A percentile compares a stretch with the other conserved stretches of the same genome.
Evolutionary conservation across 768 basidiomycete genomes (phyloP).

Genomic region (Piloderma croceum): DNA sequence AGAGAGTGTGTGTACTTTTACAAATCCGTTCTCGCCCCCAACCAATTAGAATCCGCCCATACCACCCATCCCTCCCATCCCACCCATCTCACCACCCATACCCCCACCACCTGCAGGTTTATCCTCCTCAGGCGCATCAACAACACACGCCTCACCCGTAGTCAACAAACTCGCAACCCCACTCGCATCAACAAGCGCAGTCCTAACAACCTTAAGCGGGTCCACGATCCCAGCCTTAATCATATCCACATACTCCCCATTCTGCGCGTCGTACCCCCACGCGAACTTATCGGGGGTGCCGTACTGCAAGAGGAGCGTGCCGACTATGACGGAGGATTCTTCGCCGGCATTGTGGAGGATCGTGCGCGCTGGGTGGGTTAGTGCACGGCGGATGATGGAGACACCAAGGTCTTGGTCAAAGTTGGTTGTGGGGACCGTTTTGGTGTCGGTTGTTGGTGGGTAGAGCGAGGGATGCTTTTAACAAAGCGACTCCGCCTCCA

Average conservation of each 20-base stretch:
- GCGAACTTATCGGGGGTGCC: no score
- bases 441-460: conserved; percentile 50
- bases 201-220: no score
- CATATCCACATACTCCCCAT: conserved; percentile 94
- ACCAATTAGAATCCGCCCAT: conserved; percentile 57
- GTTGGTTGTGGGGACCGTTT: conserved; percentile 75
- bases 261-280: conserved; percentile 87
- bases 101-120: conserved; percentile 37
- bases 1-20: no score
- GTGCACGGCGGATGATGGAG: conserved; percentile 82
- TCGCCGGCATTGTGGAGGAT: conserved; percentile 94
- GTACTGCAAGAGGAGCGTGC: conserved; percentile 69
- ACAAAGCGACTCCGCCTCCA: conserved; percentile 85
- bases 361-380: conserved; percentile 77
- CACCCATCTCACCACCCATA: conserved; percentile 57
- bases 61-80: conserved; percentile 55
- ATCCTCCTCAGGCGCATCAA: conserved; percentile 83
- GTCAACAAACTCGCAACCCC: conserved; percentile 93
- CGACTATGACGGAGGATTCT: conserved; percentile 90
- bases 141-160: conserved; percentile 88
- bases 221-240: no score
- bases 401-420: conserved; percentile 98
- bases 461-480: conserved; percentile 79
- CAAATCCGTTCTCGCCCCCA: no score
- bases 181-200: conserved; percentile 84